Base-by-base conservation (phyloP, 2,329 filamentous ascomycete species). In the Colletotrichum sp. region DNA sequence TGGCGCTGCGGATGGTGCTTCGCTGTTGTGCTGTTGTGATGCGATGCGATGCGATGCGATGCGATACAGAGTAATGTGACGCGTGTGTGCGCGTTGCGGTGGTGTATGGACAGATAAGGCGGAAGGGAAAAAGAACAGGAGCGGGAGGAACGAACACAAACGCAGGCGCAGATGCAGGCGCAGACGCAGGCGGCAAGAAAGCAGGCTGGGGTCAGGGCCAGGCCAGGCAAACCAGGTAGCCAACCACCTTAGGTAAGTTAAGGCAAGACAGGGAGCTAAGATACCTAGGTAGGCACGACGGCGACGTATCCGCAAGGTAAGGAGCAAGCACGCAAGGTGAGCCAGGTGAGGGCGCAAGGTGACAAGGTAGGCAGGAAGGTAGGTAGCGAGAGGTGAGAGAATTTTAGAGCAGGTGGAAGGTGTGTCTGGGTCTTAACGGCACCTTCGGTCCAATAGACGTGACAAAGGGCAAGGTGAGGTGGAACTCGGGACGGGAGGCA, bases 21-120 rank as follows among this genome's bases (percentile, higher is more conserved):
- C 51, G 36, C 27, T 27, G 59, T 29, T 16, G 34, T 66, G 51
- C 29, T 51, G 51, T 34, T 66, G 43, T 66, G 63, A 31, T 65
- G 61, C 61, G 43, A 63, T 65, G 61, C 61, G 43, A 63, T 65
- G 61, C 61, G 43, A 54, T 65, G 62, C 43, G 62, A 65, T 69
- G 51, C 70, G 58, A 69, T 64, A 61, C 47, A 36, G 63, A 69
- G 33, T 68, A 59, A 72, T 59, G 66, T 58, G 65, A 72, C 70
- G 70, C 66, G 70, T 59, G 66, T 38, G 47, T 66, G 36, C 70
- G 70, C 66, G 70, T 72, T 69, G 64, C n/a, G 64, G 55, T 66
- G 64, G 31, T 36, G 64, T 63, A 34, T 43, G 66, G 61, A 47
- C 34, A 58, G 36, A 71, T 54, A 38, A 51, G 64, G 33, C 18